Conservation (phyloP, 495 filamentous ascomycete species). For the Aspergillus olivimuriae region DNA sequence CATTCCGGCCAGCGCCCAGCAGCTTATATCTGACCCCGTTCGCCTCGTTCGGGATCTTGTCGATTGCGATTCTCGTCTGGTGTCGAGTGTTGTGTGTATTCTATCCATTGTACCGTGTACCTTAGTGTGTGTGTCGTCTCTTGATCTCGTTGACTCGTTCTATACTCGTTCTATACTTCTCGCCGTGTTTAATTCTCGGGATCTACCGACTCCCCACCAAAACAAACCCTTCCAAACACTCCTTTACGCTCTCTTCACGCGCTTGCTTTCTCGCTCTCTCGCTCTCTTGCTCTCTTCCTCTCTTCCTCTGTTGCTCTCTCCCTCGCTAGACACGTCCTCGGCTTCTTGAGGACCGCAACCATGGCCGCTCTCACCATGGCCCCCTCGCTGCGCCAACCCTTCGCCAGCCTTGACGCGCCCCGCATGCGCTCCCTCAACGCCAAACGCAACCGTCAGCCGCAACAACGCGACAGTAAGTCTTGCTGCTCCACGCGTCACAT, state of each 20-base stretch:
- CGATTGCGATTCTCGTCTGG: too few species aligned
- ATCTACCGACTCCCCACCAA: slow-evolving; percentile 8
- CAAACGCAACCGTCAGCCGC: slow-evolving; percentile 37
- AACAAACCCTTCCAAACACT: slow-evolving; percentile 12
- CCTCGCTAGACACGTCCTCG: too few species aligned
- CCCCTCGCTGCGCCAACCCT: slow-evolving; percentile 35
- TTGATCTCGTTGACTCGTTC: too few species aligned
- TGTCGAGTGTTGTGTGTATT: background rate
- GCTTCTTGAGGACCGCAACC: too few species aligned
- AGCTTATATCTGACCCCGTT: background rate
- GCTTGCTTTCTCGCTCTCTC: background rate
- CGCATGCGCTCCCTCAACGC: slow-evolving; percentile 40
- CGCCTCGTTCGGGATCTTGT: background rate
- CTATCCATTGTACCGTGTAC: background rate
- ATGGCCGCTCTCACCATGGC: slow-evolving; percentile 42
- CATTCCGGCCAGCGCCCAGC: too few species aligned
- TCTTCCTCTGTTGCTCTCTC: slow-evolving; percentile 1
- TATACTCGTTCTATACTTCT: background rate
- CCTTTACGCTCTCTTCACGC: background rate
- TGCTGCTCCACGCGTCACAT: background rate
- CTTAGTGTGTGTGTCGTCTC: too few species aligned
- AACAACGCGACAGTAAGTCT: slow-evolving; percentile 50
- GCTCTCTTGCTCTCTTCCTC: slow-evolving; percentile 3
- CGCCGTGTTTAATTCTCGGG: background rate
- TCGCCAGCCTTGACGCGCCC: slow-evolving; percentile 36